A percentile compares a stretch with the other conserved stretches of the same genome.
Conservation (phyloP, 2,329 filamentous ascomycete genomes). For the Penicillium sp. region DNA sequence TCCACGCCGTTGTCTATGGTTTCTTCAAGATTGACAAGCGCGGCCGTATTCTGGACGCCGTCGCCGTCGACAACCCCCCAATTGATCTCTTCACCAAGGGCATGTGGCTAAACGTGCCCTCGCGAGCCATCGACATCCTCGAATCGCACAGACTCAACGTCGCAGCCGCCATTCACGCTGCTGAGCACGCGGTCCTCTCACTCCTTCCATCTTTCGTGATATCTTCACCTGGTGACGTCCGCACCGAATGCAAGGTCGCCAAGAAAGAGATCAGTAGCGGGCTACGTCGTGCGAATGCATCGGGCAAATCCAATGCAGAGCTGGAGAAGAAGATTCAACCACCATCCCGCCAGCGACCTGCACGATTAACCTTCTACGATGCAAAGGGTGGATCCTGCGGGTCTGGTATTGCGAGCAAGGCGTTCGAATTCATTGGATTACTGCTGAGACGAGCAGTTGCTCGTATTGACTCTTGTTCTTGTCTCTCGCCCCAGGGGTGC, state of each 20-base stretch:
- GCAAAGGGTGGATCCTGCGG: constrained; percentile 85
- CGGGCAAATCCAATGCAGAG: constrained; percentile 22
- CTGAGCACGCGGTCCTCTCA: constrained; percentile 86
- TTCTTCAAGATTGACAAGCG: constrained; percentile 96
- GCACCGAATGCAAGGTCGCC: constrained; percentile 90
- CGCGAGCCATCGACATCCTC: constrained; percentile 77
- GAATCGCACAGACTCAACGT: constrained; percentile 74
- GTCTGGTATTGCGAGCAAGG: constrained; percentile 86
- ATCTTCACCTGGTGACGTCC: constrained; percentile 85
- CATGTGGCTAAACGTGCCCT: constrained; percentile 94
- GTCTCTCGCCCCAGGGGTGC: constrained; percentile 72
- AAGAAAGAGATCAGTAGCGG: constrained; percentile 82
- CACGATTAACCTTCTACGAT: constrained; percentile 91
- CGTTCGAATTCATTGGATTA: constrained; percentile 88
- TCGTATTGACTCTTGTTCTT: constrained; percentile 77
- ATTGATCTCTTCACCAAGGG: constrained; percentile 84
- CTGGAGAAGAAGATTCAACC: constrained; percentile 35
- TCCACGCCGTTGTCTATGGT: constrained; percentile 87
- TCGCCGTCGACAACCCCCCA: constrained; percentile 91
- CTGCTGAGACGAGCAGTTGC: constrained; percentile 77
- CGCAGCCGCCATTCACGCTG: constrained; percentile 89
- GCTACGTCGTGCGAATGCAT: constrained; percentile 38
- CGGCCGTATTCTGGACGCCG: constrained; percentile 84
- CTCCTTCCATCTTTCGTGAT: constrained; percentile 91
- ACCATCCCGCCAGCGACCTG: constrained; percentile 75